These are phyloP conservation scores for Jaenimonas drosophilae DNA, from an alignment of 208 protist species.

Conservation along the genomic window DNA sequence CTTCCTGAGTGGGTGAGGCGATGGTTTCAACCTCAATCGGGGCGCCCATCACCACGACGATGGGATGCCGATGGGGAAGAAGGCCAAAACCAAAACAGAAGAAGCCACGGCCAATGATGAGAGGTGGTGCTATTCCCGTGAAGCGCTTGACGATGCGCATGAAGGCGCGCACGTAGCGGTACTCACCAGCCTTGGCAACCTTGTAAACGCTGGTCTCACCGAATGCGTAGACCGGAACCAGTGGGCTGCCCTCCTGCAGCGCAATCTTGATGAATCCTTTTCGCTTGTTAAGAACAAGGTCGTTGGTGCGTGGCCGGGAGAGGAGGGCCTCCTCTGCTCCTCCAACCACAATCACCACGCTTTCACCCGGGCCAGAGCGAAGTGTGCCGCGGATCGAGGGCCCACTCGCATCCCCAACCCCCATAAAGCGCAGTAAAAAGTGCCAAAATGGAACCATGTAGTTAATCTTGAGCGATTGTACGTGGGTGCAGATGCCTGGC, in stretches of 20 bases:
- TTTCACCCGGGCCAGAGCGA: constrained; percentile 58
- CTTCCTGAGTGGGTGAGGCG: constrained; percentile 39
- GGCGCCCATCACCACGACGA: constrained; percentile 73
- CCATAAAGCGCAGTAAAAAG: constrained; percentile 43
- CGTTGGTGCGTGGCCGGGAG: constrained; percentile 57
- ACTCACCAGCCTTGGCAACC: constrained; percentile 17
- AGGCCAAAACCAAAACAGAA: constrained; percentile 68
- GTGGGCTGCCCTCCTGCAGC: constrained; percentile 53
- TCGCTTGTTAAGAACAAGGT: constrained; percentile 53
- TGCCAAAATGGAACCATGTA: constrained; percentile 86
- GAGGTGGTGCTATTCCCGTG: constrained; percentile 52
- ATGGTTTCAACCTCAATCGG: constrained; percentile 64
- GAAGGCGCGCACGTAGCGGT: constrained; percentile 16
- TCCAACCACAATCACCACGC: constrained; percentile 76
- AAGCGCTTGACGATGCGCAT: constrained; percentile 20
- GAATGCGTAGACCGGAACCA: constrained; percentile 83
- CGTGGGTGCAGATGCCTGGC: constrained; percentile 53
- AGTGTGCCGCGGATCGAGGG: constrained; percentile 58
- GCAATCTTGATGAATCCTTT: constrained; percentile 86
- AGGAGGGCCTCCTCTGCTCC: constrained; percentile 72
- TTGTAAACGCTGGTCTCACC: constrained; percentile 84
- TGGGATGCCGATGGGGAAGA: constrained; percentile 61
- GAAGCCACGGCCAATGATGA: constrained; percentile 67
- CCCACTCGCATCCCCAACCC: constrained; percentile 73
- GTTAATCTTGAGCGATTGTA: constrained; percentile 81